Evolutionary conservation across 352 stramenopile species (phyloP).

Genomic region (Globisporangium paroecandrum): DNA sequence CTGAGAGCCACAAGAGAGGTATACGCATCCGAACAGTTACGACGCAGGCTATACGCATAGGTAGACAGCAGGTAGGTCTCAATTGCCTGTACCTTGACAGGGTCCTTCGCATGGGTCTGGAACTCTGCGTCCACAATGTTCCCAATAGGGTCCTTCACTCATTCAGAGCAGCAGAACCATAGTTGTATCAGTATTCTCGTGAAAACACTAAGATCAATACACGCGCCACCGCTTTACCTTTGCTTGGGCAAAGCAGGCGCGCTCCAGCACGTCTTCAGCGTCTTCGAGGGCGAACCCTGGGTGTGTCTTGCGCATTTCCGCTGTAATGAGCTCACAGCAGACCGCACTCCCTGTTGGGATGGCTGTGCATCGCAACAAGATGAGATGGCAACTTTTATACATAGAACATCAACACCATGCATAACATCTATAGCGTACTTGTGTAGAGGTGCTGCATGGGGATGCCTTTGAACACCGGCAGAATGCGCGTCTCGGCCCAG

Average conservation of each 20-base stretch:
- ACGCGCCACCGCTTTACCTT: conserved; percentile 21
- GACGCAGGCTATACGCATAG: not conserved
- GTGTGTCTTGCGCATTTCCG: conserved; percentile 23
- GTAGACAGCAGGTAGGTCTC: not conserved
- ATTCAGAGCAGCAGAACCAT: not conserved
- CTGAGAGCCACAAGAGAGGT: conserved; percentile 18
- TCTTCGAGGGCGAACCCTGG: conserved; percentile 20
- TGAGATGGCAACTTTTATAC: not conserved
- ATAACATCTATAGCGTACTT: conserved; percentile 27
- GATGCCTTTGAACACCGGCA: conserved; percentile 84
- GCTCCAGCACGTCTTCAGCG: conserved; percentile 66
- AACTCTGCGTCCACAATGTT: conserved; percentile 47
- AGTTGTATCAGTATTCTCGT: not conserved
- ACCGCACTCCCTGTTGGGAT: conserved; percentile 37
- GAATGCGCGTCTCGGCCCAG: conserved; percentile 63
- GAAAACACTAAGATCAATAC: not conserved
- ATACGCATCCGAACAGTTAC: not conserved
- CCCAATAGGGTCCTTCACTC: conserved; percentile 27
- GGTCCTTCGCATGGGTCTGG: conserved; percentile 30
- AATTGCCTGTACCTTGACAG: conserved; percentile 28
- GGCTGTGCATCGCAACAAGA: conserved; percentile 21
- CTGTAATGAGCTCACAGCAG: conserved; percentile 40
- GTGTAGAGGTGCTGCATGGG: conserved; percentile 66
- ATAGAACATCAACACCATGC: not conserved
- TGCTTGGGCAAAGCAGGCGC: conserved; percentile 71